Percentiles rank a stretch among this genome's conserved stretches.
phyloP scores from a whole-genome alignment of 805 yeast genomes.

The Metschnikowia lunata region DNA sequence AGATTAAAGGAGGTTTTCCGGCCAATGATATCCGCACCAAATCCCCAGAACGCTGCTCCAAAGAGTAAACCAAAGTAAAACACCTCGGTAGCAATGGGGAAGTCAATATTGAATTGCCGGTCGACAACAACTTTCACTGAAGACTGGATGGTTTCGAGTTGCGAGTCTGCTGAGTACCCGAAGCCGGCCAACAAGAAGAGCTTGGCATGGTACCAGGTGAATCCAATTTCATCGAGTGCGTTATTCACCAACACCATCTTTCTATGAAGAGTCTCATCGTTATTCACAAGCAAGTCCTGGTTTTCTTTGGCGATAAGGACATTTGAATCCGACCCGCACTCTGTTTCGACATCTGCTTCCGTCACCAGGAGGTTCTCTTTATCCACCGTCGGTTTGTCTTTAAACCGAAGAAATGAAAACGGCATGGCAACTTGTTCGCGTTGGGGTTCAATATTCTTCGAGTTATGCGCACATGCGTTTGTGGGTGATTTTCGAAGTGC shows the following conservation, averaged over 20 bases:
- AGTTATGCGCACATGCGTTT: too few species aligned
- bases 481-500: too few species aligned
- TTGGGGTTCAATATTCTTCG: too few species aligned
- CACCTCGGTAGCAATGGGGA: conserved; percentile 40
- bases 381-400: not conserved
- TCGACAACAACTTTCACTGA: conserved; percentile 44
- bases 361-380: too few species aligned
- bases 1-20: conserved; percentile 48
- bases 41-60: conserved; percentile 57
- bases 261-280: conserved; percentile 28
- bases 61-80: conserved; percentile 47
- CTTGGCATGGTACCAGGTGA: conserved; percentile 50
- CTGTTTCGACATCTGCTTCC: too few species aligned
- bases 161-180: conserved; percentile 48
- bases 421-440: too few species aligned
- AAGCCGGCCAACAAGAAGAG: conserved; percentile 50
- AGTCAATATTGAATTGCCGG: conserved; percentile 43
- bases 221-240: conserved; percentile 59
- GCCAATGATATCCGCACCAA: conserved; percentile 52
- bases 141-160: conserved; percentile 42
- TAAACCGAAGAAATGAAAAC: too few species aligned
- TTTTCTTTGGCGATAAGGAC: too few species aligned
- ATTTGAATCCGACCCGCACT: too few species aligned
- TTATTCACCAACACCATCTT: conserved; percentile 46
- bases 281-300: conserved; percentile 6